Percentiles rank a stretch among this genome's conserved stretches.
phyloP scores from a whole-genome alignment of 805 yeast species.

The Hanseniaspora nectarophila region DNA sequence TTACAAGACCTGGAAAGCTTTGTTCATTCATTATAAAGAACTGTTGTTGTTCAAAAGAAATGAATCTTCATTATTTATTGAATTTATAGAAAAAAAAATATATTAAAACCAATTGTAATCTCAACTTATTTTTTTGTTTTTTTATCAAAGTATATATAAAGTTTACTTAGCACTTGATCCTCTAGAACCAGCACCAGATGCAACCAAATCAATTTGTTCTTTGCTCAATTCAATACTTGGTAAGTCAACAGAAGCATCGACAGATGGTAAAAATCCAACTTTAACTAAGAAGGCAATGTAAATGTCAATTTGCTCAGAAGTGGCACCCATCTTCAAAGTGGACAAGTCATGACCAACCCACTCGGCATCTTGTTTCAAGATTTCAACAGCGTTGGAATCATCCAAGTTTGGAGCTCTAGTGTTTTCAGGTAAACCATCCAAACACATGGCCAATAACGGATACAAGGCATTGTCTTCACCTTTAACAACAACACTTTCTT shows the following conservation, averaged over 20 bases:
- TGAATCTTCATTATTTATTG: not conserved
- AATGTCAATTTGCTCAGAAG: constrained; percentile 49
- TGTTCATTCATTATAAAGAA: not conserved
- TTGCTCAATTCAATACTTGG: constrained; percentile 48
- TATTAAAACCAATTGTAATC: too few relatives aligned
- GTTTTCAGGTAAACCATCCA: constrained; percentile 80
- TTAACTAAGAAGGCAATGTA: constrained; percentile 71
- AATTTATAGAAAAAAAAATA: not conserved
- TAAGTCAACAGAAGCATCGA: constrained; percentile 37
- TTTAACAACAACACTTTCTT: constrained; percentile 61
- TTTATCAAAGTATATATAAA: too few relatives aligned
- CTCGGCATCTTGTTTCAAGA: constrained; percentile 48
- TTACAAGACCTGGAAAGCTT: constrained; percentile 9
- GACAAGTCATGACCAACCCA: constrained; percentile 60
- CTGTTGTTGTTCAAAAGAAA: not conserved
- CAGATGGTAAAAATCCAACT: constrained; percentile 66
- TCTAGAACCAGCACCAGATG: constrained; percentile 65
- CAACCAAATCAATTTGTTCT: constrained; percentile 46
- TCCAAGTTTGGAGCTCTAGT: constrained; percentile 94
- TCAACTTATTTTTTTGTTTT: too few relatives aligned
- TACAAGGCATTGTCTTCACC: constrained; percentile 74
- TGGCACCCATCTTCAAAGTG: constrained; percentile 60
- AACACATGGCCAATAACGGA: constrained; percentile 86
- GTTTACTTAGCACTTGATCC: constrained; percentile 44
- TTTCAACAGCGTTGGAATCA: constrained; percentile 66